Conservation (phyloP, 2,329 filamentous ascomycete genomes). For the Magnaporthales sp. region DNA sequence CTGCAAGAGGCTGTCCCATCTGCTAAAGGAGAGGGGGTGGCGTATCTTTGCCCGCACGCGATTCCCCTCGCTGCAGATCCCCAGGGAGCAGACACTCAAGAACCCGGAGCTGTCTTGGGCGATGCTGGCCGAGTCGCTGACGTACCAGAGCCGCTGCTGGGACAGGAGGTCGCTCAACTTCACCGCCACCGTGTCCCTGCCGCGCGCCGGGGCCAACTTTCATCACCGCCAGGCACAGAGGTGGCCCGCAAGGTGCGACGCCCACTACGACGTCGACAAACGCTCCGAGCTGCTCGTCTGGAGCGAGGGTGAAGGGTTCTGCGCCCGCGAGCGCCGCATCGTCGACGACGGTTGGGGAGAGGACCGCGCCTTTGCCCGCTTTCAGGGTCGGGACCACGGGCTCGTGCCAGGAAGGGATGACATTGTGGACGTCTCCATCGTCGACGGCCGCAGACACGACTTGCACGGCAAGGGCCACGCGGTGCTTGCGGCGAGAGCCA, state of each 20-base stretch:
- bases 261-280: conserved; percentile 24
- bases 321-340: conserved; percentile 28
- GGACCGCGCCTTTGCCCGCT: conserved; percentile 23
- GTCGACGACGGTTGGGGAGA: conserved; percentile 12
- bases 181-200: conserved; percentile 19
- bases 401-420: conserved; percentile 38
- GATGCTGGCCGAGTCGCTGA: conserved; percentile 33
- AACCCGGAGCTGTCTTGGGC: conserved; percentile 21
- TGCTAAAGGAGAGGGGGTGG: conserved; percentile 38
- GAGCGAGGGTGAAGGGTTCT: conserved; percentile 42
- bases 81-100: conserved; percentile 12
- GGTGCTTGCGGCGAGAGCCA: conserved; percentile 38
- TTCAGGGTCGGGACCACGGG: conserved; percentile 28
- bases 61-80: conserved; percentile 32
- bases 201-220: conserved; percentile 16
- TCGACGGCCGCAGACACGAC: conserved; percentile 21
- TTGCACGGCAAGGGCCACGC: conserved; percentile 14
- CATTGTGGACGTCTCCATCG: conserved; percentile 35
- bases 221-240: background rate
- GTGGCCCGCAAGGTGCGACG: conserved; percentile 41
- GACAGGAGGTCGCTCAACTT: conserved; percentile 36
- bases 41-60: conserved; percentile 34
- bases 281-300: conserved; percentile 38
- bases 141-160: conserved; percentile 44
- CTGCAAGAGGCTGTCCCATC: conserved; percentile 27